Evolutionary conservation across 129 eudicot genomes (phyloP), one percentile per base, ranked within the genome.

Genomic region (Tanacetum coccineum): DNA sequence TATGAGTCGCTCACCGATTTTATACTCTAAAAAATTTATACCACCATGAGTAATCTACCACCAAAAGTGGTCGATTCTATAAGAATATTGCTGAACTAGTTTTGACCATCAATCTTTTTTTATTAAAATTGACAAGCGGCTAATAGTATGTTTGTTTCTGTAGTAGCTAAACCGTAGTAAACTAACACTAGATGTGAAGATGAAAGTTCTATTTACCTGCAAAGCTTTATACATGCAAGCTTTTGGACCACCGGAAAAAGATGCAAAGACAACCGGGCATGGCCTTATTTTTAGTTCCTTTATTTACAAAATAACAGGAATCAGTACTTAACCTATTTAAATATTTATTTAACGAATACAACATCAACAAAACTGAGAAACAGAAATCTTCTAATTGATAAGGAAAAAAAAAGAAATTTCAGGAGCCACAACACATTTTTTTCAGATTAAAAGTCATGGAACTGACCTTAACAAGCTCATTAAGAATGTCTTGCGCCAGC

Each of bases 221-320:
- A 93, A 81, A 75, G 84, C 90, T 81, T 93, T 89, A 68, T 87
- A 93, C 95, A 93, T 79, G 84, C 99, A 93, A 67, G 96, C 87
- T 78, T 89, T 93, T 9, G 99, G 90, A 30, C 95, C 99, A 66
- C 93, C 93, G 28, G 96, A 93, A 67, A 93, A 93, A 42, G 99
- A 82, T 17, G 90, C 96, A 68, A 93, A 88, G 52, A 88, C 95
- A 70, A 93, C 85, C 7, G 98, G 96, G 82, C 92, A 75, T 28
- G 95, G 93, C 62, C 81, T 73, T 47, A 60, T 40, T 76, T 84
- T 89, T 44, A 93, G 85, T 72, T 93, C 99, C 99, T 93, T 68
- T 75, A 78, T 12, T 30, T 17, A 28, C 42, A 68, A 50, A 76
- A 71, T 51, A 54, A 75, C 19, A 70, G 10, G 28, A 50, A n/a